Conservation (phyloP, 139 green algal genomes). For the Pycnococcus provasolii region DNA sequence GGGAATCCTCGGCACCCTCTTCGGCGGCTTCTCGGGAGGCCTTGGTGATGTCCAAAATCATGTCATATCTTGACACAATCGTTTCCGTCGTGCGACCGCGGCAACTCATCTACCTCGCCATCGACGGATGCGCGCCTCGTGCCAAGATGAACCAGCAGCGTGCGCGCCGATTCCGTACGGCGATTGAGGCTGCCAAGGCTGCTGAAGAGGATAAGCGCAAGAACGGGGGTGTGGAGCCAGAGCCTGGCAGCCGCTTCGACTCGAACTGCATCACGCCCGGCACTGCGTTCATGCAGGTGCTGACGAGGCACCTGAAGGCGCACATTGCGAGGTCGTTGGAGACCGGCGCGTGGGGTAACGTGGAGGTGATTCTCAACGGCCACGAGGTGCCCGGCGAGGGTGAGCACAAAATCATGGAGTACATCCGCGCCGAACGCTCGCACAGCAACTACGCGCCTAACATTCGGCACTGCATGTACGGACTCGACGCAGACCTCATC, state of each 20-base stretch:
- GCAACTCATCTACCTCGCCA: slow-evolving; percentile 83
- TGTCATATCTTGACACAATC: slow-evolving; percentile 81
- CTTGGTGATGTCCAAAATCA: slow-evolving; percentile 57
- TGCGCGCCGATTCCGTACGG: slow-evolving; percentile 53
- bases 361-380: slow-evolving; percentile 32
- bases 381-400: slow-evolving; percentile 88
- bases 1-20: slow-evolving; percentile 24
- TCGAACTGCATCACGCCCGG: slow-evolving; percentile 88
- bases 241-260: slow-evolving; percentile 56
- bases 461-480: slow-evolving; percentile 87
- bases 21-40: neutral
- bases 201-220: neutral
- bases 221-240: slow-evolving; percentile 11
- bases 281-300: slow-evolving; percentile 61
- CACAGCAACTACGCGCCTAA: slow-evolving; percentile 42
- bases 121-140: slow-evolving; percentile 81
- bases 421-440: slow-evolving; percentile 53
- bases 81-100: slow-evolving; percentile 73
- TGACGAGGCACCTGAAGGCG: slow-evolving; percentile 68
- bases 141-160: slow-evolving; percentile 97
- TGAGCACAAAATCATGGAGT: slow-evolving; percentile 98
- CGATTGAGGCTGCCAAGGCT: slow-evolving; percentile 10
- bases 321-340: slow-evolving; percentile 77
- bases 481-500: slow-evolving; percentile 88
- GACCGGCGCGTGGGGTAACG: slow-evolving; percentile 63